These are phyloP conservation scores for Toxicodendron radicans DNA, from an alignment of 345 rosid species.

Conservation along the genomic window DNA sequence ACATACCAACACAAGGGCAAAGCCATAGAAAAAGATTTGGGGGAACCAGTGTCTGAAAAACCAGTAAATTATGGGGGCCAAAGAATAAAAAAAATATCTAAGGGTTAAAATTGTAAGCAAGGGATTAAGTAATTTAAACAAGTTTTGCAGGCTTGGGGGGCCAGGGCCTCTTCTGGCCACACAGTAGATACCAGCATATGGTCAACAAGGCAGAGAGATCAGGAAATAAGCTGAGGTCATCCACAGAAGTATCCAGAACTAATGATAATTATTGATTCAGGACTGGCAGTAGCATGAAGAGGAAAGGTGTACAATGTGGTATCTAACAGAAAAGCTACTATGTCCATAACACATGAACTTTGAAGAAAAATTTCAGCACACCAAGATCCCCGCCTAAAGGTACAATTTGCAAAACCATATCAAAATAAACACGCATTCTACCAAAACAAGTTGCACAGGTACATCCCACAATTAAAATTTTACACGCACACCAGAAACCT, in stretches of 20 bases:
- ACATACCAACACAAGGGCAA: background rate
- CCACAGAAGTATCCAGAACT: background rate
- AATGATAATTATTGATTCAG: background rate
- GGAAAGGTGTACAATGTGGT: background rate
- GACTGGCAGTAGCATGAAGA: background rate
- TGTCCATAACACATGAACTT: background rate
- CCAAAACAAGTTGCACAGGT: background rate
- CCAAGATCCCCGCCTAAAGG: background rate
- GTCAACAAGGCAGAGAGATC: background rate
- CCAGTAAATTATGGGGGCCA: too few species aligned
- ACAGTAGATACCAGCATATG: too few species aligned
- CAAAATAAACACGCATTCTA: background rate
- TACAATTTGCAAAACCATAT: background rate
- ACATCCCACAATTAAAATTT: background rate
- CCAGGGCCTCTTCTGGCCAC: too few species aligned
- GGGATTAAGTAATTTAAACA: too few species aligned
- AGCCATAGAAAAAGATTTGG: too few species aligned
- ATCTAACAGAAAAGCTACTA: background rate
- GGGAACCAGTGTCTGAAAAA: too few species aligned
- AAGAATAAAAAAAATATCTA: too few species aligned
- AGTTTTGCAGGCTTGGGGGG: too few species aligned
- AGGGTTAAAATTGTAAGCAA: too few species aligned
- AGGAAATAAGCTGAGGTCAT: slow-evolving; percentile 1
- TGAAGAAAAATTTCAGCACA: background rate
- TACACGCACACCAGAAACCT: background rate